Evolutionary conservation across 164 flowering plant genomes (phyloP), one percentile per base, ranked within the genome.

Genomic region (Stephania japonica): DNA sequence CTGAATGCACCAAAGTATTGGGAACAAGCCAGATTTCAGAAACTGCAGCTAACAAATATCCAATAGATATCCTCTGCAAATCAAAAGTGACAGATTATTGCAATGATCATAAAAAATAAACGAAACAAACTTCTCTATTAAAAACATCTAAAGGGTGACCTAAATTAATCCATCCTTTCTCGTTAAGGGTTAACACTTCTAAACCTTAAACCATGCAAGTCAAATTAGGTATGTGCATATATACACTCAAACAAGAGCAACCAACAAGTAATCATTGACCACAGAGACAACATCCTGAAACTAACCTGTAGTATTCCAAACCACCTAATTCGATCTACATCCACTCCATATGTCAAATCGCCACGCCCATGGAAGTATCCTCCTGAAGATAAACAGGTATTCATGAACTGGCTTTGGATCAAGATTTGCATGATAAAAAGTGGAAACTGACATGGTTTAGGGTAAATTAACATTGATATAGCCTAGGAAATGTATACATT

Each of bases 361-460:
- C 79, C 65, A 26, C 90, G 87, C 56, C 93, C 92, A 82, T 91
- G 94, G 79, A 91, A 88, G 77, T 84, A 90, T 42, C 92, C 97
- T 81, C 97, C 97, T 91, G 75, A 49, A 78, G 68, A n/a, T 44
- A 69, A 16, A 53, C 21, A 63, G 1, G 50, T 49, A 27, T 38
- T 14, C 47, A 73, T 41, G 56, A 27, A 47, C 67, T 59, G 59
- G 56, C 27, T 8, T 44, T 13, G 50, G 10, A 1, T 6, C 50
- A 44, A 44, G 50, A 44, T 32, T 13, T 44, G 10, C 14, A 44
- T 8, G 50, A 44, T 8, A 44, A 44, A 44, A 9, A 44, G 14
- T 44, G 38, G 38, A 32, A 8, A 44, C 14, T 9, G 14, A 13
- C 50, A 44, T 44, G 50, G 50, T 44, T 44, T 13, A 44, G 50